A percentile compares a stretch with the other conserved stretches of the same genome.
Conservation (phyloP, 345 rosid genomes). For the Murraya paniculata region DNA sequence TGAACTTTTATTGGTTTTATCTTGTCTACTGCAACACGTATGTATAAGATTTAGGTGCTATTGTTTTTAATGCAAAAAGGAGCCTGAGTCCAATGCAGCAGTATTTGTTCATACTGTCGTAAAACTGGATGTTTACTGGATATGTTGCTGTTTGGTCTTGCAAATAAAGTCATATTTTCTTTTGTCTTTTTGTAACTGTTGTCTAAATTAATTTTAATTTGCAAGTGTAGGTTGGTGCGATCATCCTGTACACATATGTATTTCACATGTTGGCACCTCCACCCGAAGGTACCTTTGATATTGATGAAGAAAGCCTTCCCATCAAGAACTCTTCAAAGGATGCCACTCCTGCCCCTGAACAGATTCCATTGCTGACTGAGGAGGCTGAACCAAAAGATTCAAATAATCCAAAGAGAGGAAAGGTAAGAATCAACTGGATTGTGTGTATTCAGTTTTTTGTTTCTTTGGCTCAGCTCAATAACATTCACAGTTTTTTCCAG, state of each 20-base stretch:
- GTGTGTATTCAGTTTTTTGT: neutral
- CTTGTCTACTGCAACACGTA: neutral
- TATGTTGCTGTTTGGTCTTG: neutral
- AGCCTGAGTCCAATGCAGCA: neutral
- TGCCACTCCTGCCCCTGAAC: conserved; percentile 53
- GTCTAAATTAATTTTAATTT: conserved; percentile 16
- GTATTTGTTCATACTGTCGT: neutral
- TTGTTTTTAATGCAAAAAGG: neutral
- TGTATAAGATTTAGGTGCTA: neutral
- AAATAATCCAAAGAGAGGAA: conserved; percentile 42
- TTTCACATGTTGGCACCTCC: conserved; percentile 94
- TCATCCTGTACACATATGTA: conserved; percentile 91
- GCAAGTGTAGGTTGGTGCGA: conserved; percentile 88
- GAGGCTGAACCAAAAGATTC: conserved; percentile 33
- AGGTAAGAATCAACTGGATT: conserved; percentile 41
- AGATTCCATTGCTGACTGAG: conserved; percentile 59
- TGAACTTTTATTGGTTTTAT: neutral
- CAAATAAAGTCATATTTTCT: neutral
- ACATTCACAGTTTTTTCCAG: neutral
- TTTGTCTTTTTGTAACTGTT: neutral
- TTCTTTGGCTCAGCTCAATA: neutral
- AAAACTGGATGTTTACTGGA: neutral
- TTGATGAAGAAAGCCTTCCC: conserved; percentile 53
- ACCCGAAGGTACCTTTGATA: conserved; percentile 79
- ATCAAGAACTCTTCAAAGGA: conserved; percentile 48